Base-by-base conservation (phyloP, 371 early-diverging fungal genomes). In the Blastocladiella emersonii region DNA sequence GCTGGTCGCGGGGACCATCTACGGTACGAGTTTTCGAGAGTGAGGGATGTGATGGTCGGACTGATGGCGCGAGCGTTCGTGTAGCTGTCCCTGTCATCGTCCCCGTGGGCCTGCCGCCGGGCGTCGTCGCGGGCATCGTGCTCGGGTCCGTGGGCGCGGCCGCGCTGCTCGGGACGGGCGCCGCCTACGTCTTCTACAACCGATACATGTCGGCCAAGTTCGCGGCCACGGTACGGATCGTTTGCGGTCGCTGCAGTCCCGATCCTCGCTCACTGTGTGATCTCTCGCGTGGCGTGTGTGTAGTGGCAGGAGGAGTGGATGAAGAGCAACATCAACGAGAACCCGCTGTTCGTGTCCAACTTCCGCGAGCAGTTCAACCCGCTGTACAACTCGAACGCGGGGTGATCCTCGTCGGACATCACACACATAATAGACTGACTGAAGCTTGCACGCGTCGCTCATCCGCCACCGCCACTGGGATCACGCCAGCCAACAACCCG, bases 301-400 rank as follows among this genome's bases (percentile, higher is more conserved):
- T 61, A 64, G 37, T 65, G 65, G 65, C 37, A 65, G 21, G 45
- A 65, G 36, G 65, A 65, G 39, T 65, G 61, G 41, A 17, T 56
- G 8, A 55, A 41, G 36, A 35, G 53, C 7, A 32, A 65, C 34
- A 48, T 64, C 21, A 21, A 65, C 19, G 64, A 65, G n/a, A 65
- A 65, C 41, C 65, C 65, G 23, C 53, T 65, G 32, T 65, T 63
- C 34, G 56, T 56, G 19, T 34, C 65, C 34, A 25, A 41, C 51
- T 27, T 39, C 21, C 49, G 49, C 35, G 65, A 65, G 59, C 41
- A 34, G 23, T 41, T 65, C 49, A 65, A 65, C 25, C 65, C 65
- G 27, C 56, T 65, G 23, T 65, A 65, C 64, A n/a, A n/a, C n/a
- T n/a, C n/a, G n/a, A n/a, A n/a, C n/a, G n/a, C n/a, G n/a, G n/a